Base-by-base conservation (phyloP, 192 early-diverging fungal genomes). In the Geranomyces variabilis region DNA sequence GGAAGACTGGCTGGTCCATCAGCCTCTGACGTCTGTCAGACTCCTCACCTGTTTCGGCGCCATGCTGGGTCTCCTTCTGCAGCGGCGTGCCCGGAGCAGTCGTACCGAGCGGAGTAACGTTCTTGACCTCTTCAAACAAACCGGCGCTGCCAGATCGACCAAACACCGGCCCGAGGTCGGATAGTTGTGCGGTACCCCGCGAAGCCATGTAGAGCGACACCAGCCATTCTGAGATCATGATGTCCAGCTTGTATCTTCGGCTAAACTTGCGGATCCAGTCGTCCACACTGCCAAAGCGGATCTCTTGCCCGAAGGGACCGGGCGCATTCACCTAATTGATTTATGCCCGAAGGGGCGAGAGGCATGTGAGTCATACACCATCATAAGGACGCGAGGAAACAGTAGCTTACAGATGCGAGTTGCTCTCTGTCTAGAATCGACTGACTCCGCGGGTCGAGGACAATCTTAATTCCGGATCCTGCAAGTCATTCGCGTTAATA, bases 401-500 rank as follows among this genome's bases (percentile, higher is more conserved):
- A 67, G n/a, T n/a, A n/a, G n/a, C 65, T 69, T 31, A 85, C 74
- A 3, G 66, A n/a, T 26, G 76, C 56, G 4, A 86, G 68, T 0
- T 71, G 45, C 53, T 86, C 84, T 17, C 47, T 73, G 21, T 77
- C 69, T 4, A 86, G 72, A 63, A 86, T 79, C 56, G 70, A n/a
- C 12, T 73, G 59, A 28, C 71, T 75, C 45, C 70, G 66, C 28
- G 77, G 62, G 3, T 79, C 77, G 2, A 86, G 71, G 28, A 76
- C 59, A 46, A 86, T 83, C 43, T 81, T 81, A 28, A 86, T 68
- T 8, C 84, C 84, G 47, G 73, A 53, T 12, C 84, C 84, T 77
- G 68, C 31, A 30, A 26, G 26, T 2, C 21, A 44, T n/a, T 21
- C n/a, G 30, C 22, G 17, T 68, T 24, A 30, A 61, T 19, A 63